Percentiles rank a stretch among this genome's conserved stretches.
Evolutionary conservation across 768 basidiomycete genomes (phyloP).

Genomic region (Hygrophorus pudorinus): DNA sequence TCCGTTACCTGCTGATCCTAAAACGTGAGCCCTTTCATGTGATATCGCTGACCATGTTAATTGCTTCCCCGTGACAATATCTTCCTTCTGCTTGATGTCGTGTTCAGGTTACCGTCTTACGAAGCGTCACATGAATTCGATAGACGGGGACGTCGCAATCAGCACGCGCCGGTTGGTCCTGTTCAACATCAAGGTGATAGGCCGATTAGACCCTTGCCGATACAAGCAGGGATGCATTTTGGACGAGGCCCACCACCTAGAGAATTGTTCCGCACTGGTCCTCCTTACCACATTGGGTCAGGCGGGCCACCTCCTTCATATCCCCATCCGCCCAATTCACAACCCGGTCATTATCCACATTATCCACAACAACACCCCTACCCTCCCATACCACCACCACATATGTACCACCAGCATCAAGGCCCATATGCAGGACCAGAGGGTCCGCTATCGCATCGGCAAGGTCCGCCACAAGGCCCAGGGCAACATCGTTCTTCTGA

Average conservation of each 20-base stretch:
- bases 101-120: slow-evolving; percentile 55
- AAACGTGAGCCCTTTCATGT: slow-evolving; percentile 45
- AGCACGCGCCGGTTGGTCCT: slow-evolving; percentile 8
- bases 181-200: slow-evolving; percentile 10
- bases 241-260: slow-evolving; percentile 19
- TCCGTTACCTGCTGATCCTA: slow-evolving; percentile 79
- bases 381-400: slow-evolving; percentile 5
- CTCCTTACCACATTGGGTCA: slow-evolving; percentile 13
- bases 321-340: slow-evolving; percentile 1
- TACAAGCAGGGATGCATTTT: slow-evolving; percentile 14
- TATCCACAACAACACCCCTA: not conserved
- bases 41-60: not conserved
- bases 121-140: slow-evolving; percentile 82
- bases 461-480: slow-evolving; percentile 1
- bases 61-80: not conserved
- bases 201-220: slow-evolving; percentile 7
- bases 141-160: slow-evolving; percentile 52
- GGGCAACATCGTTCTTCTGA: slow-evolving; percentile 2
- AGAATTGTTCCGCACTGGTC: slow-evolving; percentile 15
- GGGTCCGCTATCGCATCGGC: slow-evolving; percentile 5
- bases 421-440: not conserved
- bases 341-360: not conserved
- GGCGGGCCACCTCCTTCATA: not conserved
- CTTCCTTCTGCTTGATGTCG: not conserved
- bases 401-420: slow-evolving; percentile 2